Percentiles rank a stretch among this genome's conserved stretches.
phyloP scores from a whole-genome alignment of 2,329 filamentous ascomycete genomes.

The Ophiostoma triangulosporum region DNA sequence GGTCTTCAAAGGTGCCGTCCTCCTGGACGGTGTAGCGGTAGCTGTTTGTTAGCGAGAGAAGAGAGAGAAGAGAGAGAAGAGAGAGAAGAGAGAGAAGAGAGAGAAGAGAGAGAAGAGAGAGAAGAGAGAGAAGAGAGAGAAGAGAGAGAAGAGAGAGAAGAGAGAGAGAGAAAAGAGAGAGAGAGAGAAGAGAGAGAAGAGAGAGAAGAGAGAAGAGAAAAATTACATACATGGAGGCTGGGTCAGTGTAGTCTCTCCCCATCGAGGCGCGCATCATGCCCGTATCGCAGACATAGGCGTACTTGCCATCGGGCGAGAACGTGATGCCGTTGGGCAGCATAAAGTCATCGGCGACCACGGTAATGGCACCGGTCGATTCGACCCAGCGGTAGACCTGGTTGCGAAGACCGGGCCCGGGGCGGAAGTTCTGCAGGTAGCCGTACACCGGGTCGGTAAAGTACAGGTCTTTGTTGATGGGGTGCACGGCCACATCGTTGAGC shows the following conservation, averaged over 20 bases:
- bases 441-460: constrained; percentile 53
- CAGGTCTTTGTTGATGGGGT: constrained; percentile 41
- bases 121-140: too few species aligned
- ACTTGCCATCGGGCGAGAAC: constrained; percentile 39
- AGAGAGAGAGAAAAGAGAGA: too few species aligned
- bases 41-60: constrained; percentile 16
- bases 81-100: too few species aligned
- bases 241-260: constrained; percentile 27
- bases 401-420: constrained; percentile 36
- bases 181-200: too few species aligned
- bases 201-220: too few species aligned
- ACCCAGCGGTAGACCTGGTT: constrained; percentile 47
- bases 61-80: too few species aligned
- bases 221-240: constrained; percentile 36
- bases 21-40: constrained; percentile 32
- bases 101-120: too few species aligned
- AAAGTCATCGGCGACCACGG: constrained; percentile 45
- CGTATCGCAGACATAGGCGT: constrained; percentile 44
- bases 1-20: constrained; percentile 33
- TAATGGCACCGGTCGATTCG: constrained; percentile 33
- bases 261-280: constrained; percentile 27
- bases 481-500: constrained; percentile 42
- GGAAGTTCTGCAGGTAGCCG: constrained; percentile 44
- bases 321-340: constrained; percentile 41
- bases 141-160: too few species aligned